These are phyloP conservation scores for Microthyrium microscopicum DNA, from an alignment of 2,329 filamentous ascomycete genomes.

Conservation along the genomic window DNA sequence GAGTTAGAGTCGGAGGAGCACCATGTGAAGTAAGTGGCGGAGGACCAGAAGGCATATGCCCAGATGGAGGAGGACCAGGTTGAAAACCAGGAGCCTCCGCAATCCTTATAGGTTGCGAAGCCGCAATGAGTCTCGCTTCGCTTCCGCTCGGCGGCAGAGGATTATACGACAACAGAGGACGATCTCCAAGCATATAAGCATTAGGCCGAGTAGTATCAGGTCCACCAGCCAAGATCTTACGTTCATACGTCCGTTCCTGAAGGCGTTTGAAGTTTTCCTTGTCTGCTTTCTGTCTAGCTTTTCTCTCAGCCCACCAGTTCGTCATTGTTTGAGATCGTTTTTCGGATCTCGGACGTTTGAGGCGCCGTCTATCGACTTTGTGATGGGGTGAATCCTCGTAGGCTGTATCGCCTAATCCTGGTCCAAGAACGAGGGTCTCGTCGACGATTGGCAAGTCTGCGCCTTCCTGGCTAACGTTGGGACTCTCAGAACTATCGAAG, in stretches of 20 bases:
- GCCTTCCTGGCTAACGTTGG: too few species aligned
- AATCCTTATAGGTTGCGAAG: not conserved
- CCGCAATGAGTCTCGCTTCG: not conserved
- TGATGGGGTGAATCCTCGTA: not conserved
- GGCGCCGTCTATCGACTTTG: not conserved
- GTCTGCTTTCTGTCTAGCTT: slow-evolving; percentile 14
- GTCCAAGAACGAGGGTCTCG: too few species aligned
- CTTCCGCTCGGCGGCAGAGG: not conserved
- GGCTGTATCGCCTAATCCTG: not conserved
- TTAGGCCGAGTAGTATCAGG: not conserved
- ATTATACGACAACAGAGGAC: not conserved
- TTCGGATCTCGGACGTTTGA: slow-evolving; percentile 23
- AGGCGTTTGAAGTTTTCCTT: slow-evolving; percentile 4
- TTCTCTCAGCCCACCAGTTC: slow-evolving; percentile 29
- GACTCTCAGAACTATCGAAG: too few species aligned
- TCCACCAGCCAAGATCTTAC: not conserved
- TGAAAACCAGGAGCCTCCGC: not conserved
- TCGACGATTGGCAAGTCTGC: too few species aligned
- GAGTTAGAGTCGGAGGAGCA: slow-evolving; percentile 1
- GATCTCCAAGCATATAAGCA: not conserved
- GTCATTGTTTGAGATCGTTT: slow-evolving; percentile 28
- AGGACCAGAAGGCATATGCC: not conserved
- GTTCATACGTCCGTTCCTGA: slow-evolving; percentile 7
- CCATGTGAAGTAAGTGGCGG: slow-evolving; percentile 1
- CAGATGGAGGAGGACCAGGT: slow-evolving; percentile 1